phyloP scores from a whole-genome alignment of 139 green algal genomes.

The Chlamydomonas sp. region DNA sequence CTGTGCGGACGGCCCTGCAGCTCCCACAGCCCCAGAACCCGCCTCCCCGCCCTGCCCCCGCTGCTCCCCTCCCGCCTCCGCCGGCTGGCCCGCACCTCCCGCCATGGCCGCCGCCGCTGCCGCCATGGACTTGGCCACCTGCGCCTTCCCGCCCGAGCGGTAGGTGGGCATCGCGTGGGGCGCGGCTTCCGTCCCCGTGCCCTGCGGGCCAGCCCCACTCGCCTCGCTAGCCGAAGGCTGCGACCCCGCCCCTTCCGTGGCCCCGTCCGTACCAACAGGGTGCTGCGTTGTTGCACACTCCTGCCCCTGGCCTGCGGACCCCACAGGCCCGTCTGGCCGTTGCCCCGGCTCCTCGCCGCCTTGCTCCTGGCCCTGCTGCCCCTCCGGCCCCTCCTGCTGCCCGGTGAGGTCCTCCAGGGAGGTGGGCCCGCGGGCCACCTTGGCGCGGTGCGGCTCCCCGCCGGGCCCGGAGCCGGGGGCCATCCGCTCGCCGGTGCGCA shows the following conservation, averaged over 20 bases:
- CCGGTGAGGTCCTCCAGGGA: slow-evolving; percentile 48
- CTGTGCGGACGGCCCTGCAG: too few species aligned
- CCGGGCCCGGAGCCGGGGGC: background rate
- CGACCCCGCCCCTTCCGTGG: too few species aligned
- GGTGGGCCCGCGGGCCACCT: slow-evolving; percentile 47
- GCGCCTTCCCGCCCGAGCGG: slow-evolving; percentile 2
- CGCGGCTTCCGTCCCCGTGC: too few species aligned
- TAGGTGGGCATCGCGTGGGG: background rate
- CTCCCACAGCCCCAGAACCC: too few species aligned
- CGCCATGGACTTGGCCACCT: slow-evolving; percentile 9
- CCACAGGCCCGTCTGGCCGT: too few species aligned
- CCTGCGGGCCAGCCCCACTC: too few species aligned
- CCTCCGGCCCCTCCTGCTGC: background rate
- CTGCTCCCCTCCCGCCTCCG: background rate
- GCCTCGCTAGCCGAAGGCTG: too few species aligned
- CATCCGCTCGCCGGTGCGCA: slow-evolving; percentile 40
- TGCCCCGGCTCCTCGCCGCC: background rate
- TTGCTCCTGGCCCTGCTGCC: slow-evolving; percentile 12
- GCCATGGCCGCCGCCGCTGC: background rate
- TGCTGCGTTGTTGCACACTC: too few species aligned
- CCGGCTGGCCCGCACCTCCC: too few species aligned
- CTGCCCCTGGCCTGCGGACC: too few species aligned
- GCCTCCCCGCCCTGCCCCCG: background rate
- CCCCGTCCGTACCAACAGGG: too few species aligned
- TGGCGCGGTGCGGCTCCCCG: slow-evolving; percentile 18